phyloP scores from a whole-genome alignment of 164 flowering plant genomes.

The Dillenia turbinata region DNA sequence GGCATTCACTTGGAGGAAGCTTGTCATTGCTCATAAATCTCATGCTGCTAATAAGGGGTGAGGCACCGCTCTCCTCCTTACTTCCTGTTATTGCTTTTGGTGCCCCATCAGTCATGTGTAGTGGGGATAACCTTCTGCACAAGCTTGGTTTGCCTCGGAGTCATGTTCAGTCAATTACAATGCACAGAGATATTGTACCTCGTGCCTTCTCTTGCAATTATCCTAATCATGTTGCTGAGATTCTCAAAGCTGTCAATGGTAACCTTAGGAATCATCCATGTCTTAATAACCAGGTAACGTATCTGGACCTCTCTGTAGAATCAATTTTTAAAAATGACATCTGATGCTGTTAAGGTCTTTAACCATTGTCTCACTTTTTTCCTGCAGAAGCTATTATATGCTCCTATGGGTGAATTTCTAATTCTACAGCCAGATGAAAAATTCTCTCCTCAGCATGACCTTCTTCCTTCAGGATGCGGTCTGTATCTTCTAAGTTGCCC shows the following conservation, averaged over 20 bases:
- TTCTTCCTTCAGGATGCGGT: constrained; percentile 95
- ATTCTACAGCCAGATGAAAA: constrained; percentile 90
- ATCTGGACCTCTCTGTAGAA: neutral
- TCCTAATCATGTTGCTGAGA: constrained; percentile 76
- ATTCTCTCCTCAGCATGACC: constrained; percentile 79
- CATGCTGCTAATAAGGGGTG: constrained; percentile 82
- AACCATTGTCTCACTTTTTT: neutral
- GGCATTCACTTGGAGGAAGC: constrained; percentile 98
- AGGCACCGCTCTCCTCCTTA: constrained; percentile 69
- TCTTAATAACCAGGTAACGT: constrained; percentile 64
- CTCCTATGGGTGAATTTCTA: constrained; percentile 89
- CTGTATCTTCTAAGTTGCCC: constrained; percentile 48
- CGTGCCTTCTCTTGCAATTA: constrained; percentile 91
- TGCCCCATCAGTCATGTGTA: constrained; percentile 86
- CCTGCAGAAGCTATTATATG: constrained; percentile 69
- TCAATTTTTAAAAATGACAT: neutral
- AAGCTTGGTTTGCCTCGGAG: constrained; percentile 69
- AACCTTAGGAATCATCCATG: constrained; percentile 84
- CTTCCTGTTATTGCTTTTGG: constrained; percentile 97
- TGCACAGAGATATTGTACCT: constrained; percentile 98
- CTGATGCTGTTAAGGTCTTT: neutral
- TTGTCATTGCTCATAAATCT: constrained; percentile 77
- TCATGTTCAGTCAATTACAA: constrained; percentile 69
- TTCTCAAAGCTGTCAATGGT: constrained; percentile 85
- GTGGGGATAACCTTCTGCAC: constrained; percentile 77